phyloP scores from a whole-genome alignment of 2,329 filamentous ascomycete genomes.

The Myriosclerotinia curreyana region DNA sequence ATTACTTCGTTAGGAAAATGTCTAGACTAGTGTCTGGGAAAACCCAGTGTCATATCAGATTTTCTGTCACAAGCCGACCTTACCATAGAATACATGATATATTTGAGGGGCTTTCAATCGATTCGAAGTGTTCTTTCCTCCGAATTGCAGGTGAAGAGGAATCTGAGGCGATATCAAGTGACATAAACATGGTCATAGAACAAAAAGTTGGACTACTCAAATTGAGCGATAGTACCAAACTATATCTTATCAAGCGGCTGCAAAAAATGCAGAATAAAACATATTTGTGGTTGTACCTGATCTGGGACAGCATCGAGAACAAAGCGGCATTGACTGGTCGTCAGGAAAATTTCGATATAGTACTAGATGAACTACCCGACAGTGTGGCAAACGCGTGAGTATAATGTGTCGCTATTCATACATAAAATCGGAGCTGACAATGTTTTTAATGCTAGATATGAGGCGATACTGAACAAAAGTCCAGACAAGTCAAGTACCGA shows the following conservation, averaged over 20 bases:
- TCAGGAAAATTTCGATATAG: no score
- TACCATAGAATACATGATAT: constrained; percentile 7
- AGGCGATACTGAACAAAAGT: constrained; percentile 4
- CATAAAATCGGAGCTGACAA: no score
- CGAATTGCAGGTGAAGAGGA: constrained; percentile 15
- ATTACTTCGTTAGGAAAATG: neutral
- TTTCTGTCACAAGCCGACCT: constrained; percentile 20
- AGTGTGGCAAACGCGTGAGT: neutral
- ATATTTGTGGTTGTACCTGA: constrained; percentile 23
- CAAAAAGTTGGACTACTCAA: neutral
- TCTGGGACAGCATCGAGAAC: neutral
- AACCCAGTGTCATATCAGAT: neutral
- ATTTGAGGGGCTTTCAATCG: neutral
- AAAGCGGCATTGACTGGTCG: neutral
- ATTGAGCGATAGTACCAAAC: neutral
- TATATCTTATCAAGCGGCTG: neutral
- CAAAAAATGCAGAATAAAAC: constrained; percentile 7
- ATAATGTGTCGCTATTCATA: no score
- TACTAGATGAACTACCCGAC: neutral
- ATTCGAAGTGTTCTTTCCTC: neutral
- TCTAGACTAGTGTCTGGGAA: neutral
- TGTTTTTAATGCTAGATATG: neutral
- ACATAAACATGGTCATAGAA: constrained; percentile 21
- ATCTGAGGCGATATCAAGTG: constrained; percentile 15
- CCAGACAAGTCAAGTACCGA: neutral